A percentile compares a stretch with the other conserved stretches of the same genome.
phyloP scores from a whole-genome alignment of 768 basidiomycete genomes.

The Phylloporus sp. region DNA sequence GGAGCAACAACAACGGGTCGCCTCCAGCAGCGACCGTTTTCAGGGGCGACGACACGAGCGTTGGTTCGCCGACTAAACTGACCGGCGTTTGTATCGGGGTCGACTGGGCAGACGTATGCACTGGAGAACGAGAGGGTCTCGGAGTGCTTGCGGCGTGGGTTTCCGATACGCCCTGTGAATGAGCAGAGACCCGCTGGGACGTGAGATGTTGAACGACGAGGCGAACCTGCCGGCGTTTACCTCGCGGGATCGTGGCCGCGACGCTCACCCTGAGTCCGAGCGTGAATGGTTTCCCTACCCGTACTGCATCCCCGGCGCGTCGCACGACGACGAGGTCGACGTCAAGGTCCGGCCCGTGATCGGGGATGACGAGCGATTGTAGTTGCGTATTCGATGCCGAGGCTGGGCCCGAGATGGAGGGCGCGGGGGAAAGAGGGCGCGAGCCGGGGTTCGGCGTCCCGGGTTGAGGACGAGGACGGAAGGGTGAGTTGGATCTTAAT shows the following conservation, averaged over 20 bases:
- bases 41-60: slow-evolving; percentile 14
- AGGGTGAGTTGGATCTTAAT: slow-evolving; percentile 41
- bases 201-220: slow-evolving; percentile 67
- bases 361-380: slow-evolving; percentile 21
- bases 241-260: slow-evolving; percentile 38
- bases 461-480: slow-evolving; percentile 31
- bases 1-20: slow-evolving; percentile 28
- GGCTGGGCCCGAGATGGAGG: slow-evolving; percentile 14
- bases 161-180: slow-evolving; percentile 9
- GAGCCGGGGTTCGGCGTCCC: slow-evolving; percentile 22
- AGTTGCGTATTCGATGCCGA: slow-evolving; percentile 4
- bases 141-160: not conserved
- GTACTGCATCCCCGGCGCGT: slow-evolving; percentile 41
- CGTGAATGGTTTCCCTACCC: slow-evolving; percentile 55
- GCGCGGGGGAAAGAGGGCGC: slow-evolving; percentile 32
- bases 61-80: slow-evolving; percentile 3
- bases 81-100: slow-evolving; percentile 4
- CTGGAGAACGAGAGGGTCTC: slow-evolving; percentile 5
- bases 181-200: slow-evolving; percentile 31
- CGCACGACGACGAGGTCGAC: slow-evolving; percentile 52
- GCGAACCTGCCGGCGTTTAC: slow-evolving; percentile 38
- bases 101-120: slow-evolving; percentile 5
- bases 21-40: not conserved
- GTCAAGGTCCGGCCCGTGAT: slow-evolving; percentile 41
- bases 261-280: slow-evolving; percentile 51